Evolutionary conservation across 2,329 filamentous ascomycete species (phyloP).

Genomic region (Beauveria sp.): DNA sequence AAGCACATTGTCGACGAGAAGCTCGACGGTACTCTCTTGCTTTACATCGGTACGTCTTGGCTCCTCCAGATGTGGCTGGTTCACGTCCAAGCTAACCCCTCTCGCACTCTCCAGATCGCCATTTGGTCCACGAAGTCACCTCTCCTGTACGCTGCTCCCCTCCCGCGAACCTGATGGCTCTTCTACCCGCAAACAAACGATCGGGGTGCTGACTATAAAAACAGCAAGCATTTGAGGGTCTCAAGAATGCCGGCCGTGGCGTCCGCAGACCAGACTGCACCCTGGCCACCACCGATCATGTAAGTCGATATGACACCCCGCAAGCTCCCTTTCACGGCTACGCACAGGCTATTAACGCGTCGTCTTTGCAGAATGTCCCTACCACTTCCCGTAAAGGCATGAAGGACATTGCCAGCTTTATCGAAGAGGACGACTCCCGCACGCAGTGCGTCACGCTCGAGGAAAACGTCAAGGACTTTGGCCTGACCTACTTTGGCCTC

Average conservation of each 20-base stretch:
- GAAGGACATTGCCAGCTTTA: conserved; percentile 89
- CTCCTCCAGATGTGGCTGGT: background rate
- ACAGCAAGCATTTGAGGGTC: conserved; percentile 93
- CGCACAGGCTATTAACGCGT: background rate
- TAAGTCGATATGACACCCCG: conserved; percentile 39
- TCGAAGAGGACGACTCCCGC: conserved; percentile 88
- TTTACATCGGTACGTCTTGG: conserved; percentile 74
- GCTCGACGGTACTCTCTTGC: conserved; percentile 81
- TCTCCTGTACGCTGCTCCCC: conserved; percentile 62
- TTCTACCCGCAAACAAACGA: background rate
- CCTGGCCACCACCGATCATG: conserved; percentile 91
- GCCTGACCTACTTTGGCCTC: conserved; percentile 93
- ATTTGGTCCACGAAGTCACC: conserved; percentile 97
- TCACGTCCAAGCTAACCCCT: background rate
- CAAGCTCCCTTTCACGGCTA: too few relatives aligned
- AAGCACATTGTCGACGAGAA: conserved; percentile 94
- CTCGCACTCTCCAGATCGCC: conserved; percentile 56
- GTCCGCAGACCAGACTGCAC: conserved; percentile 96
- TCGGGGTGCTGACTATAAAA: conserved; percentile 6
- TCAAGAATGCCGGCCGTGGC: conserved; percentile 78
- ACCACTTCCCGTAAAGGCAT: conserved; percentile 85
- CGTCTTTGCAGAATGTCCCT: conserved; percentile 68
- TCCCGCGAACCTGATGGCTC: background rate
- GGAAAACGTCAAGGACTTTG: conserved; percentile 94
- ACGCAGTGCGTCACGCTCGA: conserved; percentile 93